Base-by-base conservation (phyloP, 495 filamentous ascomycete genomes). In the Aspergillus nidulans region DNA sequence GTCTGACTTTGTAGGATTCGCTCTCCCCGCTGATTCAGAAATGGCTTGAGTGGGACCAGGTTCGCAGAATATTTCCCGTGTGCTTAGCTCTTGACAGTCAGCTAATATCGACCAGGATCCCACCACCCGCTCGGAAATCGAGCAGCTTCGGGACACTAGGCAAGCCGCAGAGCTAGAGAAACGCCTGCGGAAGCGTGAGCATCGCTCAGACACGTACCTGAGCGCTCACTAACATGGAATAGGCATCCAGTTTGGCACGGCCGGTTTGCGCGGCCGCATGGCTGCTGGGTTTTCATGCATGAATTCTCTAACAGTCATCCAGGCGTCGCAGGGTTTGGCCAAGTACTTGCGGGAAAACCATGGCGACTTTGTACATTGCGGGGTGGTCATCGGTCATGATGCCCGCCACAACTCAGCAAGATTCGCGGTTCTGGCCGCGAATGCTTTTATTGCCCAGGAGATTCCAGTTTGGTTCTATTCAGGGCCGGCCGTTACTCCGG, bases 251-350 rank as follows among this genome's bases (percentile, higher is more conserved):
- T 89, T 89, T 56, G 86, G 86, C 20, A 89, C 86, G 10, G 85
- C 86, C 45, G 85, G 86, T 58, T 74, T 90, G 1, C 78, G 86
- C 15, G 84, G 82, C 42, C 77, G 75, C 32, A 90, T 90, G 86
- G 74, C 83, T 53, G 85, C 85, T 28, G 86, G 86, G 0, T 89
- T 87, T 66, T 73, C 83, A 0, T 82, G 80, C 55, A 84, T 90
- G 78, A 90, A 89, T 65, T 74, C 75, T 20, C 63, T 88, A 49
- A 89, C 84, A 0, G 81, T 89, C 44, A 87, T 89, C 32, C 86
- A 88, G 65, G 82, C 86, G 41, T 86, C 86, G 0, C 86, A 89
- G 68, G 86, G 86, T 1, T 72, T 88, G 18, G 86, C 86, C 16
- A 79, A 74, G 52, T 86, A 86, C 59, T 71, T 90, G 25, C 66